Evolutionary conservation across 2,329 filamentous ascomycete genomes (phyloP).

Genomic region (Talaromyces sp.): DNA sequence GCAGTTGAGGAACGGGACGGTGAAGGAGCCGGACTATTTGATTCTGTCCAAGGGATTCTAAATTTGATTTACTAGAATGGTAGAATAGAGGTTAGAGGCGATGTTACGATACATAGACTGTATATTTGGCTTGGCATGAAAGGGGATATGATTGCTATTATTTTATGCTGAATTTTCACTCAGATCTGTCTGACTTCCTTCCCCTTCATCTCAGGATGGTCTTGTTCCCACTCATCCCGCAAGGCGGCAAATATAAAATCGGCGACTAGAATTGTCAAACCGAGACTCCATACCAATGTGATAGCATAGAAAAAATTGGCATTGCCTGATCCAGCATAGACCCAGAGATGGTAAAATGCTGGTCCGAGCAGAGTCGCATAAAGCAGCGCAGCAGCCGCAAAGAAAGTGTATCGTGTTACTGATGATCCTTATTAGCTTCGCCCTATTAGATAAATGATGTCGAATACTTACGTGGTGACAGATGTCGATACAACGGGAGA

Average conservation of each 20-base stretch:
- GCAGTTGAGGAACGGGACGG: constrained; percentile 47
- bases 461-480: constrained; percentile 67
- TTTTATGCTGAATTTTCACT: constrained; percentile 22
- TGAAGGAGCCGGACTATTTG: constrained; percentile 50
- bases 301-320: constrained; percentile 99
- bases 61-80: neutral
- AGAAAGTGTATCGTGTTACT: constrained; percentile 92
- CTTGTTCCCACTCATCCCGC: constrained; percentile 89
- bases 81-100: neutral
- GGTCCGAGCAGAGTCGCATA: constrained; percentile 88
- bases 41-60: constrained; percentile 48
- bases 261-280: constrained; percentile 77
- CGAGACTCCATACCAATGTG: constrained; percentile 95
- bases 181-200: constrained; percentile 84
- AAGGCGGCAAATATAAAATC: constrained; percentile 85
- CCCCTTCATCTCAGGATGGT: constrained; percentile 82
- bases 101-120: neutral
- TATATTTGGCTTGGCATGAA: constrained; percentile 17
- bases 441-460: neutral
- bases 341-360: constrained; percentile 95
- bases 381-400: constrained; percentile 74
- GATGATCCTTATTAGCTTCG: neutral
- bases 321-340: constrained; percentile 95
- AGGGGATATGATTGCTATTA: constrained; percentile 12
- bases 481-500: constrained; percentile 80